Evolutionary conservation across 169 alveolate species (phyloP).

Genomic region (Eimeria brunetti): DNA sequence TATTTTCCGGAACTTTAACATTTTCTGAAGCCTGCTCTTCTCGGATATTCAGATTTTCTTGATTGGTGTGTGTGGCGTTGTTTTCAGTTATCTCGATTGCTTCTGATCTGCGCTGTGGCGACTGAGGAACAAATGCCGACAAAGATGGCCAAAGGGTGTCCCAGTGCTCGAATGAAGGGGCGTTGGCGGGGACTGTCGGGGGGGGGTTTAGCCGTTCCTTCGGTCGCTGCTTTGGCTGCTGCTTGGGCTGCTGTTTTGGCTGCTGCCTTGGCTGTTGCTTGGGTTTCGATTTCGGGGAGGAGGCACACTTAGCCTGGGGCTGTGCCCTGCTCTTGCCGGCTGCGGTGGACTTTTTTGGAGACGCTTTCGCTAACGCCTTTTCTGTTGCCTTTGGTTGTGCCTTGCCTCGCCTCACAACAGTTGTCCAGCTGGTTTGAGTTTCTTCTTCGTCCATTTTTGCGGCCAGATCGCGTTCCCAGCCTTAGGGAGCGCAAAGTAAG

Average conservation of each 20-base stretch:
- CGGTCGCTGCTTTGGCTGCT: constrained; percentile 15
- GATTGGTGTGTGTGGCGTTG: background rate
- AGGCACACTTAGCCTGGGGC: background rate
- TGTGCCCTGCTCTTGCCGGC: background rate
- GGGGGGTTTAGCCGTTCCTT: constrained; percentile 12
- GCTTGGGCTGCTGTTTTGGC: background rate
- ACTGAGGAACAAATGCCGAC: background rate
- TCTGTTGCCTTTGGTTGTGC: background rate
- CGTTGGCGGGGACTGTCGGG: constrained; percentile 33
- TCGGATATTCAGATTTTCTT: background rate
- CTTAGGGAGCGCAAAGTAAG: background rate
- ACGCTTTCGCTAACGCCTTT: background rate
- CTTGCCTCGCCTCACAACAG: constrained; percentile 49
- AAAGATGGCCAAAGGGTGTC: constrained; percentile 18
- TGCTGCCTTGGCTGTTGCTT: background rate
- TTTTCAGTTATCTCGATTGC: background rate
- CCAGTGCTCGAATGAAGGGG: constrained; percentile 50
- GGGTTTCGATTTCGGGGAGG: background rate
- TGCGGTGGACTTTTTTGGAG: background rate
- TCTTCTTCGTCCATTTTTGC: constrained; percentile 20
- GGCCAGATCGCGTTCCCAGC: no score
- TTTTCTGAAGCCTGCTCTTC: background rate
- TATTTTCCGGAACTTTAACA: background rate
- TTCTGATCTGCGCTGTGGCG: background rate
- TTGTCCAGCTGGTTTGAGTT: background rate